phyloP scores from a whole-genome alignment of 768 basidiomycete genomes.

The Dacryopinax primogenitus region DNA sequence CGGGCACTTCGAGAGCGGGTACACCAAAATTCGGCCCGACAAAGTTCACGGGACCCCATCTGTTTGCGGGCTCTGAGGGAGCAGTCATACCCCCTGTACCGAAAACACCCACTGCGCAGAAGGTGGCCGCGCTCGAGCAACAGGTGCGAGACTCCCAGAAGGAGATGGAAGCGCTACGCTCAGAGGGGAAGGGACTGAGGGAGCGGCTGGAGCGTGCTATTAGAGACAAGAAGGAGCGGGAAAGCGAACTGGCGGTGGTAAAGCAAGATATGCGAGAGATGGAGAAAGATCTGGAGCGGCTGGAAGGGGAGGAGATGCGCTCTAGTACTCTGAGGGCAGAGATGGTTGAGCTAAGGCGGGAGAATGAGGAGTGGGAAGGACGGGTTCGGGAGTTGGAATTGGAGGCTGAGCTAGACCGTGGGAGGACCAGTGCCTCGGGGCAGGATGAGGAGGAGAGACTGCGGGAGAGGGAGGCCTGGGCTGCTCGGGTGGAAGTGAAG shows the following conservation, averaged over 20 bases:
- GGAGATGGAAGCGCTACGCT: constrained; percentile 39
- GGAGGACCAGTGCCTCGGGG: background rate
- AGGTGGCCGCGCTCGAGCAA: constrained; percentile 45
- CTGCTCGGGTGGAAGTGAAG: background rate
- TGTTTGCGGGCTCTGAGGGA: constrained; percentile 70
- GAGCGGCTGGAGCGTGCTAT: constrained; percentile 33
- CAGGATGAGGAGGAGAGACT: background rate
- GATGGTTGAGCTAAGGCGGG: constrained; percentile 32
- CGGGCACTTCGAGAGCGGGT: constrained; percentile 31
- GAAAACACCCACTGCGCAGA: constrained; percentile 34
- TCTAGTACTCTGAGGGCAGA: constrained; percentile 35
- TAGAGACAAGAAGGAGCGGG: constrained; percentile 30
- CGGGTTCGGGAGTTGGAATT: constrained; percentile 12
- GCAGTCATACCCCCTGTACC: constrained; percentile 44
- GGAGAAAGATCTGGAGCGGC: constrained; percentile 34
- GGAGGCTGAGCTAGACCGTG: constrained; percentile 33
- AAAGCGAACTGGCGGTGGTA: constrained; percentile 40
- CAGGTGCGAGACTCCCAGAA: constrained; percentile 50
- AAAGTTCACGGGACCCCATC: constrained; percentile 69
- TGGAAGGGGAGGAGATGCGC: constrained; percentile 38
- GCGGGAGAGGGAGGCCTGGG: constrained; percentile 8
- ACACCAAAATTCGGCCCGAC: constrained; percentile 34
- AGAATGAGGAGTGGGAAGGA: constrained; percentile 39
- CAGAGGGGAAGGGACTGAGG: constrained; percentile 29
- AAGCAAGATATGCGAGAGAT: constrained; percentile 34